Base-by-base conservation (phyloP, 371 early-diverging fungal species). In the Mucor piriformis region DNA sequence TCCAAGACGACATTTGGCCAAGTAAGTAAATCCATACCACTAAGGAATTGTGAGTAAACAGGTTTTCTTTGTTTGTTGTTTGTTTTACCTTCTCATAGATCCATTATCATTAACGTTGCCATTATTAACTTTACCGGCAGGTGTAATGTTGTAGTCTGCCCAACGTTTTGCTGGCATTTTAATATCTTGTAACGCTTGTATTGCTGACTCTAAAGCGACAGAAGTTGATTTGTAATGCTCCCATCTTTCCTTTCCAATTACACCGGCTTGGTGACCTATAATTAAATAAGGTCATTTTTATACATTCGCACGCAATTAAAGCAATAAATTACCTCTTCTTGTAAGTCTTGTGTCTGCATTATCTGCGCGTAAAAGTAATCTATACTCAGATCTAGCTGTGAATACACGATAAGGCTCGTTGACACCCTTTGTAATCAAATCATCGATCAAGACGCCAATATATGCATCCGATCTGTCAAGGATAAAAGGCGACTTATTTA, bases 391-490 rank as follows among this genome's bases (percentile, higher is more conserved):
- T n/a, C 92, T 74, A 3, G 92, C 82, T 2, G 94, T 92, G 57
- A 94, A 93, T 2, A 94, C 86, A 21, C 94, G 80, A 64, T 94
- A 94, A 1, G 94, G 94, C 59, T 94, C 94, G 27, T 88, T 86
- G 5, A 93, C 92, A 12, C 93, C 94, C 54, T 89, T 89, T 6
- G 89, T 92, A 44, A 87, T 87, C 58, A 94, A 67, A 64, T 94
- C 94, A 63, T 94, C 94, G 49, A 93, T 86, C 25, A 94, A 74
- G 2, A 94, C 93, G 53, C 94, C 94, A 59, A 94, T 86, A 51
- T 94, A 93, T 1, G 87, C 93, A 61, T 94, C 92, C 0, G 91
- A 88, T 13, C 94, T 80, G 50, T 87, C 87, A 38, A 94, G 75
- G 11, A 86, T 73, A 51, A 93, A 83, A 24, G 90, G 85, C 2